A percentile compares a stretch with the other conserved stretches of the same genome.
Conservation (phyloP, 2,329 filamentous ascomycete genomes). For the Biscogniauxia marginata region DNA sequence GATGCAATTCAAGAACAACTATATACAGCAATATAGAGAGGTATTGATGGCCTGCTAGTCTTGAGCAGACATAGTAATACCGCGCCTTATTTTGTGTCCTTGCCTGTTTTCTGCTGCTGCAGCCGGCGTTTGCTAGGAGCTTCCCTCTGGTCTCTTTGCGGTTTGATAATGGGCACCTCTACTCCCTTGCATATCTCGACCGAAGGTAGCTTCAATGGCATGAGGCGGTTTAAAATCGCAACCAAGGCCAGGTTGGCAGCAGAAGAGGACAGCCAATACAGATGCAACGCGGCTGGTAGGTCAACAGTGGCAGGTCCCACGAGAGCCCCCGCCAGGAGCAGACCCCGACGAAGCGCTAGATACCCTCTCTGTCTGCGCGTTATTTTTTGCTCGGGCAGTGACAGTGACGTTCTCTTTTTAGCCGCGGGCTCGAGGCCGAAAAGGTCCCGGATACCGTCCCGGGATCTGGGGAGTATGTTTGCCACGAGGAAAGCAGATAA, state of each 20-base stretch:
- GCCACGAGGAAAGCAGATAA: slow-evolving; percentile 36
- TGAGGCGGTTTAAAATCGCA: slow-evolving; percentile 18
- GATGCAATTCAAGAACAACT: no score
- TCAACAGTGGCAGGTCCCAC: slow-evolving; percentile 38
- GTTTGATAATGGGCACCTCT: slow-evolving; percentile 19
- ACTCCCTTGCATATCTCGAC: slow-evolving; percentile 20
- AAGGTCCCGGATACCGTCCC: slow-evolving; percentile 21
- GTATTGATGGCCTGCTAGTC: no score
- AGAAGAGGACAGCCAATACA: slow-evolving; percentile 43
- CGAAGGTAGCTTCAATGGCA: slow-evolving; percentile 23
- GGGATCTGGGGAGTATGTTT: slow-evolving; percentile 35
- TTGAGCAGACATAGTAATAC: not conserved
- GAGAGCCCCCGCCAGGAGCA: slow-evolving; percentile 30
- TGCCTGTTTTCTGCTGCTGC: not conserved
- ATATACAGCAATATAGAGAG: no score
- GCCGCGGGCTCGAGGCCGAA: slow-evolving; percentile 19
- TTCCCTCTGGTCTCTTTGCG: slow-evolving; percentile 7
- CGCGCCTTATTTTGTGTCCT: not conserved
- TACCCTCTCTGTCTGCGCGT: not conserved
- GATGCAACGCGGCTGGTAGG: slow-evolving; percentile 42
- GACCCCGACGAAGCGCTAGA: slow-evolving; percentile 26
- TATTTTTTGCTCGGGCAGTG: not conserved
- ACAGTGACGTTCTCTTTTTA: not conserved
- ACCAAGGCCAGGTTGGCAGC: slow-evolving; percentile 22
- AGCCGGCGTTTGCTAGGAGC: not conserved